A percentile compares a stretch with the other conserved stretches of the same genome.
phyloP scores from a whole-genome alignment of 148 eudicot genomes.

The Limonium bicolor region DNA sequence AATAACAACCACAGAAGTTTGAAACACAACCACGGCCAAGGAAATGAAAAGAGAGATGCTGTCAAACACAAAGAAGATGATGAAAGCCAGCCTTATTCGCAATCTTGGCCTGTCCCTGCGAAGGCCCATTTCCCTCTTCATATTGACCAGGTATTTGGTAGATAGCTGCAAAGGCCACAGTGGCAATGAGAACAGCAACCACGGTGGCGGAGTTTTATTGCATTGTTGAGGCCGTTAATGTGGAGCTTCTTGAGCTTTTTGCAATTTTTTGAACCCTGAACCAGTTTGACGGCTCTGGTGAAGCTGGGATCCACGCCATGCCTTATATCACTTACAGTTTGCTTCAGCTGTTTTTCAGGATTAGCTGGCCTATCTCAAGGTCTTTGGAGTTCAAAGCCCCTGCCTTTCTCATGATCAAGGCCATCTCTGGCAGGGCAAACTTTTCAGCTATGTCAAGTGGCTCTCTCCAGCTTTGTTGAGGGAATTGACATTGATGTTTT shows the following conservation, averaged over 20 bases:
- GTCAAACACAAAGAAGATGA: constrained; percentile 69
- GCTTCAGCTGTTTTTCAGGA: constrained; percentile 78
- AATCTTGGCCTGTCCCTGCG: constrained; percentile 70
- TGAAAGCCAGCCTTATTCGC: constrained; percentile 55
- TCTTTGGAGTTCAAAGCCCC: constrained; percentile 65
- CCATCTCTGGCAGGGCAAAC: constrained; percentile 49
- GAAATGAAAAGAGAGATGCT: constrained; percentile 80
- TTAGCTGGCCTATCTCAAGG: constrained; percentile 48
- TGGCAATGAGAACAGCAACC: constrained; percentile 91
- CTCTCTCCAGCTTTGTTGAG: constrained; percentile 69
- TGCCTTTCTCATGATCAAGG: constrained; percentile 36
- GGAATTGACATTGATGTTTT: constrained; percentile 48
- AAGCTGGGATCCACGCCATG: constrained; percentile 62
- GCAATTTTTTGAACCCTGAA: constrained; percentile 74
- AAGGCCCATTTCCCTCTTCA: constrained; percentile 21
- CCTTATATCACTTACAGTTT: constrained; percentile 86
- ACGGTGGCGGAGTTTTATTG: constrained; percentile 87
- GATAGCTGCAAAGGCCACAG: constrained; percentile 94
- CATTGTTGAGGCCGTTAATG: constrained; percentile 80
- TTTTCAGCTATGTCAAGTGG: constrained; percentile 81
- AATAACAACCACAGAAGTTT: constrained; percentile 84
- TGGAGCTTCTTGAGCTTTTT: constrained; percentile 81
- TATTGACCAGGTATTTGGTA: constrained; percentile 93
- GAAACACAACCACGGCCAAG: constrained; percentile 89
- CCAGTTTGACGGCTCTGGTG: constrained; percentile 48